Evolutionary conservation across 1,284 basidiomycete species (phyloP).

Genomic region (Trichosporon sp.): DNA sequence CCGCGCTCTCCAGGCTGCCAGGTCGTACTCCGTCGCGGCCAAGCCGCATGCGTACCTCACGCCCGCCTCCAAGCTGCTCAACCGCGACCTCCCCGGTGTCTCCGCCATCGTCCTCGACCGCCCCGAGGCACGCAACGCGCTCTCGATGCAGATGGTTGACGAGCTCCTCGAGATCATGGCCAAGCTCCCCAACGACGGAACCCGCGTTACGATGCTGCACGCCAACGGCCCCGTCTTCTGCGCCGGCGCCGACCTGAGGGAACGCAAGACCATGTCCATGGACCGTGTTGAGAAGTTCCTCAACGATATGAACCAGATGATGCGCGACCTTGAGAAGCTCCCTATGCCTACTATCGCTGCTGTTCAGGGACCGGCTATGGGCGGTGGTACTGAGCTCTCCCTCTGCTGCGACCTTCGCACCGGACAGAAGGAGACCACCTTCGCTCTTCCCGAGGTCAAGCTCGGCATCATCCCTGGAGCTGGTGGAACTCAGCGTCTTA

Average conservation of each 20-base stretch:
- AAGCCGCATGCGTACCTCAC: conserved; percentile 33
- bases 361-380: conserved; percentile 86
- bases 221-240: conserved; percentile 75
- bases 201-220: conserved; percentile 70
- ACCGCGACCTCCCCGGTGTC: conserved; percentile 34
- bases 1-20: not conserved
- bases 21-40: conserved; percentile 5
- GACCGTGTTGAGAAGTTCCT: conserved; percentile 73
- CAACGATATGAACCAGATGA: conserved; percentile 63
- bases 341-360: conserved; percentile 86
- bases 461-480: conserved; percentile 92
- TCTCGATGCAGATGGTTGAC: conserved; percentile 71
- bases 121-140: conserved; percentile 81
- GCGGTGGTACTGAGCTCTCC: conserved; percentile 79
- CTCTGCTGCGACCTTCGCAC: conserved; percentile 84
- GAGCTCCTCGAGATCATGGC: conserved; percentile 67
- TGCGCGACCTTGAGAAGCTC: conserved; percentile 69
- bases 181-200: conserved; percentile 54
- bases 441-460: conserved; percentile 75
- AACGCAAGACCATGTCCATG: conserved; percentile 73
- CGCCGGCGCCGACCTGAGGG: conserved; percentile 83
- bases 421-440: conserved; percentile 60
- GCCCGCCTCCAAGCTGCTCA: conserved; percentile 15
- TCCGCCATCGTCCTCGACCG: conserved; percentile 60
- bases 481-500: conserved; percentile 84